Conservation (phyloP, 2,329 filamentous ascomycete genomes). For the Reticulascus tulasneorum region DNA sequence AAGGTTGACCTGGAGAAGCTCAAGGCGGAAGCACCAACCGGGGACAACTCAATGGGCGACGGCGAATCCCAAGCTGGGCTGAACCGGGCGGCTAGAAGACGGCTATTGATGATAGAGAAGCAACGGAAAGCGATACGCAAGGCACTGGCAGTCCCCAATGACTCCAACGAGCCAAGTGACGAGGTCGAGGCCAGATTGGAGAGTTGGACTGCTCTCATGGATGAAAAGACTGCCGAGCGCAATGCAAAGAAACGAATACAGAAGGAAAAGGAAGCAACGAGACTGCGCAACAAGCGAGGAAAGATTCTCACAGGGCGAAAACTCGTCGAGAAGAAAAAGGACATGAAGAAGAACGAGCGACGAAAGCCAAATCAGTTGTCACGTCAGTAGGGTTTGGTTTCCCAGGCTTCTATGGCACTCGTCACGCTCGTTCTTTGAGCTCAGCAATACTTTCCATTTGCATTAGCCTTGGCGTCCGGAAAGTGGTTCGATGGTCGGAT, state of each 20-base stretch:
- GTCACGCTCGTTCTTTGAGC: too few species aligned
- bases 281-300: too few species aligned
- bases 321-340: conserved; percentile 7
- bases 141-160: conserved; percentile 7
- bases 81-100: conserved; percentile 12
- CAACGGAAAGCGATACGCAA: conserved; percentile 7
- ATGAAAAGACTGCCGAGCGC: conserved; percentile 8
- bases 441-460: too few species aligned
- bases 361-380: conserved; percentile 1
- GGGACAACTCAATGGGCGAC: conserved; percentile 4
- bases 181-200: conserved; percentile 10
- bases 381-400: too few species aligned
- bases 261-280: conserved; percentile 2
- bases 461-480: too few species aligned
- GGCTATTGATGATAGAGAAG: conserved; percentile 10
- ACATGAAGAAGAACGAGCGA: conserved; percentile 12
- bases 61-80: conserved; percentile 3
- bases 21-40: conserved; percentile 8
- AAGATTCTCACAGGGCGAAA: conserved; percentile 9
- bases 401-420: too few species aligned
- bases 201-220: conserved; percentile 5
- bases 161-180: conserved; percentile 8
- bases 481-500: too few species aligned
- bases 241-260: conserved; percentile 7
- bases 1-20: conserved; percentile 4